Evolutionary conservation across 208 protist species (phyloP), one percentile per base, ranked within the genome.

Genomic region (Wallacemonas sp.): DNA sequence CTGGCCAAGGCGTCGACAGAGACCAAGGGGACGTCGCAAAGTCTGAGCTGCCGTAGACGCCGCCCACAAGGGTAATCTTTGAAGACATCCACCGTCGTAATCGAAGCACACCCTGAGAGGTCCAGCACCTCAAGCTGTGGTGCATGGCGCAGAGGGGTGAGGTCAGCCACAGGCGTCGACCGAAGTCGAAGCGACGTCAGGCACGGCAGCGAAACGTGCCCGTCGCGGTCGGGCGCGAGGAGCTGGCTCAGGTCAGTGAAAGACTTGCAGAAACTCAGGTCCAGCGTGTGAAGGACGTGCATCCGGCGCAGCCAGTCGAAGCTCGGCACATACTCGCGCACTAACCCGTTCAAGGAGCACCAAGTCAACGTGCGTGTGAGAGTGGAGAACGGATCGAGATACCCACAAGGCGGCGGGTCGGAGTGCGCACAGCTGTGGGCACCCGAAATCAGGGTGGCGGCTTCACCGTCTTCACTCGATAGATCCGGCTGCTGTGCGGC

Each of bases 231-330:
- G 6, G 21, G n/a, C n/a, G n/a, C n/a, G n/a, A n/a, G n/a, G n/a
- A n/a, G n/a, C n/a, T n/a, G n/a, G n/a, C n/a, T n/a, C n/a, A n/a
- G n/a, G n/a, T n/a, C n/a, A n/a, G n/a, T n/a, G n/a, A n/a, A n/a
- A n/a, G n/a, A n/a, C 32, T 62, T 38, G 55, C 55, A 32, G 55
- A 19, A 17, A n/a, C 19, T 62, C 30, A 62, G 36, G 10, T 62
- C 55, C 4, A 62, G 5, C n/a, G 39, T 6, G 5, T 44, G 32
- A 8, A 62, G 55, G 5, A 45, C 19, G 13, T 26, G 9, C 12
- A 33, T 26, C 12, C 34, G 17, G 34, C 12, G 29, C 8, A 62
- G 10, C 55, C 55, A 62, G 55, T 6, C 12, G 17, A 45, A 33
- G 34, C 44, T 45, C 3, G 37, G 34, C 32, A 39, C 24, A 44